Conservation (phyloP, 2,329 filamentous ascomycete genomes). For the Blastomyces gilchristii region DNA sequence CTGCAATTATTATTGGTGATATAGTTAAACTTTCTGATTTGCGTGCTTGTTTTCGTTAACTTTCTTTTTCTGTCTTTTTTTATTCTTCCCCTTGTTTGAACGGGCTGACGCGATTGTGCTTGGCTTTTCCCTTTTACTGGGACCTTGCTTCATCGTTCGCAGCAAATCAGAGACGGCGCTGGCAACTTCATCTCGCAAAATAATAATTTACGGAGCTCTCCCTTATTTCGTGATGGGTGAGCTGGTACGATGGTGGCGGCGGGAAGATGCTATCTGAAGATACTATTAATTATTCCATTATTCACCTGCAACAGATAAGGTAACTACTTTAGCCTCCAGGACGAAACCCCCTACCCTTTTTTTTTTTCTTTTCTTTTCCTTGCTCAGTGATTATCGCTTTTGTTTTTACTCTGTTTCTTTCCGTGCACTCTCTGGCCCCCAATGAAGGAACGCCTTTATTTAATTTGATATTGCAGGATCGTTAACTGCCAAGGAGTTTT, state of each 20-base stretch:
- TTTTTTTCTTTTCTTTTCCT: neutral
- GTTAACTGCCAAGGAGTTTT: neutral
- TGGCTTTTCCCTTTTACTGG: neutral
- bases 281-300: neutral
- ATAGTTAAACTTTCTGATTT: constrained; percentile 2
- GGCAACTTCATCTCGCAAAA: neutral
- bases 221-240: neutral
- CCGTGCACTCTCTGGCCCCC: neutral
- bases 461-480: constrained; percentile 3
- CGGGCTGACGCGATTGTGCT: neutral
- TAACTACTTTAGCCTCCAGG: neutral
- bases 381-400: neutral
- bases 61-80: neutral
- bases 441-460: neutral
- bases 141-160: neutral
- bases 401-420: neutral
- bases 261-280: neutral
- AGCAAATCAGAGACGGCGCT: neutral
- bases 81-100: constrained; percentile 1
- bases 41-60: constrained; percentile 1
- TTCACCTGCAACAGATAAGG: neutral
- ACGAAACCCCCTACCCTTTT: neutral
- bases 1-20: neutral
- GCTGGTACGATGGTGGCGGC: neutral
- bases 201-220: neutral